Conservation (phyloP, 2,329 filamentous ascomycete genomes). For the Aspergillus japonicus region DNA sequence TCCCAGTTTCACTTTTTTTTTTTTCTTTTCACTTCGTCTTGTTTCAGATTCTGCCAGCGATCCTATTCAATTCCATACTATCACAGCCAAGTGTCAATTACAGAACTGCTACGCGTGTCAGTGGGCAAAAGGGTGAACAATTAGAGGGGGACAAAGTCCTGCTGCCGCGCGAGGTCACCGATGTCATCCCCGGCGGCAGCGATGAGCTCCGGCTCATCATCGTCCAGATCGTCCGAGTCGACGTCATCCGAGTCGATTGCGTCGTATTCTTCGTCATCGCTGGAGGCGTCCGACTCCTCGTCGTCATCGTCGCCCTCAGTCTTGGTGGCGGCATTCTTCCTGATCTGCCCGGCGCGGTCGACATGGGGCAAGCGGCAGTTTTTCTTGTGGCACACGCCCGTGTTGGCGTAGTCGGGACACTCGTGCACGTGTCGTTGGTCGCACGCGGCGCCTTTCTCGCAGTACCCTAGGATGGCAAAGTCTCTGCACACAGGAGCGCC, state of each 20-base stretch:
- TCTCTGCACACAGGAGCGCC: conserved; percentile 76
- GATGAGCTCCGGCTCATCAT: conserved; percentile 43
- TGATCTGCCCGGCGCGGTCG: conserved; percentile 78
- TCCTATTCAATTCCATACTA: not conserved
- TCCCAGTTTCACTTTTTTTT: not conserved
- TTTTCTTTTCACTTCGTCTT: not conserved
- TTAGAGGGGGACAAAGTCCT: conserved; percentile 54
- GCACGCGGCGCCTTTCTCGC: conserved; percentile 76
- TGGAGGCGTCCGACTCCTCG: conserved; percentile 69
- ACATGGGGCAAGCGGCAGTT: conserved; percentile 84
- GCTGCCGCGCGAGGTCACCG: conserved; percentile 52
- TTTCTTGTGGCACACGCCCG: conserved; percentile 74
- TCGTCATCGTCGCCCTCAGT: conserved; percentile 46
- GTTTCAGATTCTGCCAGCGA: not conserved
- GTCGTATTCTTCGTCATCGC: conserved; percentile 68
- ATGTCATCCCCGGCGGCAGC: conserved; percentile 36
- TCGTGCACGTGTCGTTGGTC: conserved; percentile 83
- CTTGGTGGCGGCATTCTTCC: conserved; percentile 53
- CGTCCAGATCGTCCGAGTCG: conserved; percentile 63
- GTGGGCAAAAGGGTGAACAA: conserved; percentile 15
- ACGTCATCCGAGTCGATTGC: conserved; percentile 68
- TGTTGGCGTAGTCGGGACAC: conserved; percentile 94
- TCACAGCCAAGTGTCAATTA: conserved; percentile 11
- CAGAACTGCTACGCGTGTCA: conserved; percentile 15
- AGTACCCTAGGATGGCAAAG: conserved; percentile 87